phyloP scores from a whole-genome alignment of 805 yeast species.

The Naumovozyma dairenensis region DNA sequence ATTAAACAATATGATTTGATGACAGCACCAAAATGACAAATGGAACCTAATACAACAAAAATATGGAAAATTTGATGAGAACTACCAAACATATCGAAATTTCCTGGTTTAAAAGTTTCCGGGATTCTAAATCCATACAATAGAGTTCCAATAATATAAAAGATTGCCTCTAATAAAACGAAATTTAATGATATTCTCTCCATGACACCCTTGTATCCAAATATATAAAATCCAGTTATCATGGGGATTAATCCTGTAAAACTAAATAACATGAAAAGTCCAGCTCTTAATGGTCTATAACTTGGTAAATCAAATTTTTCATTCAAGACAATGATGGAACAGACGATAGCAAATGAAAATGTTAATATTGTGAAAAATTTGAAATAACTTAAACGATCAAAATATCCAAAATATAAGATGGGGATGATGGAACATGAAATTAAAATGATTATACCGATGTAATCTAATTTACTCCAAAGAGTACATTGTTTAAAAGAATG shows the following conservation, averaged over 20 bases:
- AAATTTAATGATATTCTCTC: constrained; percentile 48
- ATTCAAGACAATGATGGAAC: constrained; percentile 55
- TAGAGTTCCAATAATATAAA: constrained; percentile 69
- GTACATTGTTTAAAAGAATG: constrained; percentile 48
- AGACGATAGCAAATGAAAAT: constrained; percentile 44
- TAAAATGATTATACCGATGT: constrained; percentile 61
- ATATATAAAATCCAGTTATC: constrained; percentile 38
- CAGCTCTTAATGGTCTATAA: constrained; percentile 67
- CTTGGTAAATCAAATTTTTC: constrained; percentile 54
- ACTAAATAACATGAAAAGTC: constrained; percentile 72
- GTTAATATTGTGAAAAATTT: constrained; percentile 33
- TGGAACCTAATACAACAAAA: constrained; percentile 67
- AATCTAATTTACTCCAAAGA: constrained; percentile 62
- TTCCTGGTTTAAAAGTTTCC: constrained; percentile 57
- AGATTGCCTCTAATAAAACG: constrained; percentile 59
- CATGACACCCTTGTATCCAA: constrained; percentile 42
- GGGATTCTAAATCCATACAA: constrained; percentile 75
- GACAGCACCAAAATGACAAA: constrained; percentile 63
- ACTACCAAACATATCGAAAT: constrained; percentile 59
- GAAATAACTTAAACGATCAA: constrained; percentile 27
- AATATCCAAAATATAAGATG: constrained; percentile 37
- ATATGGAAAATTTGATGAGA: constrained; percentile 82
- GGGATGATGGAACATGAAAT: constrained; percentile 56
- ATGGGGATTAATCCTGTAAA: constrained; percentile 68
- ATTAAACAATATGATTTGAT: constrained; percentile 41